Evolutionary conservation across 305 asterid species (phyloP).

Genomic region (Fraxinus sp.): DNA sequence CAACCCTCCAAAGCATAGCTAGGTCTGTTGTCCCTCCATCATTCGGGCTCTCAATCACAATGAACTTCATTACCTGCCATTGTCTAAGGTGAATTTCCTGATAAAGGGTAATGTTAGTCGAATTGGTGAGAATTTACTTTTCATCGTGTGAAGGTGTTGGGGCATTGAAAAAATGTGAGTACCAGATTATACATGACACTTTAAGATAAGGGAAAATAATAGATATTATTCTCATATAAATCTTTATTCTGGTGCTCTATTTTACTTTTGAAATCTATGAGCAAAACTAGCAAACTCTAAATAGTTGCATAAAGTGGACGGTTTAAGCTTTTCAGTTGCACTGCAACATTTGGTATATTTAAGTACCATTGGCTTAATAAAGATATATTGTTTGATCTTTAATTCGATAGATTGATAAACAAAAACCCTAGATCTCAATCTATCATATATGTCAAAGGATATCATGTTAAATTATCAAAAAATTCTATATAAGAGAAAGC

Average conservation of each 20-base stretch:
- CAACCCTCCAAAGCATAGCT: conserved; percentile 20
- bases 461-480: too few species aligned
- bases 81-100: not conserved
- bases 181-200: conserved; percentile 23
- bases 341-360: not conserved
- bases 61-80: not conserved
- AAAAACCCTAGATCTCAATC: too few species aligned
- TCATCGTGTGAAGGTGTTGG: conserved; percentile 9
- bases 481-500: too few species aligned
- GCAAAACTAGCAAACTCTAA: not conserved
- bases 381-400: too few species aligned
- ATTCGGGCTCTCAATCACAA: conserved; percentile 22
- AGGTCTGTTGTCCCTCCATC: conserved; percentile 3
- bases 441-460: too few species aligned
- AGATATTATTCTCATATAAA: not conserved
- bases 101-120: conserved; percentile 9
- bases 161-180: conserved; percentile 14
- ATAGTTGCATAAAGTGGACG: not conserved
- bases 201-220: conserved; percentile 21
- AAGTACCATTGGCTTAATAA: conserved; percentile 6
- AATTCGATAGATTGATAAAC: too few species aligned
- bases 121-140: not conserved
- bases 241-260: not conserved
- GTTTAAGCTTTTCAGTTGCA: not conserved
- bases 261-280: conserved; percentile 8